Conservation (phyloP, 805 yeast species). For the Kazachstania taianensis region DNA sequence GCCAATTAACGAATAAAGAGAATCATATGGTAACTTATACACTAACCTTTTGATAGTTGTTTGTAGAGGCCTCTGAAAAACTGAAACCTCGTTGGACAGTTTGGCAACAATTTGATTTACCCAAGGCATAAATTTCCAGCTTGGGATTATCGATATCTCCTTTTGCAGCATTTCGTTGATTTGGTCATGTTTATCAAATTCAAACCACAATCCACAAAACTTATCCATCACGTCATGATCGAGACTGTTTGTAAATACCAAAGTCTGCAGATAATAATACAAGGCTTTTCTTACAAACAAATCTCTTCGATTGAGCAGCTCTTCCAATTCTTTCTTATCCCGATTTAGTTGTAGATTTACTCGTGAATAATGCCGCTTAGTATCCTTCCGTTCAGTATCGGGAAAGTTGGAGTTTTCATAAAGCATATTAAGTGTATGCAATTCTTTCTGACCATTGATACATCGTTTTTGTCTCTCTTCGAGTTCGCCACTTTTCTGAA, state of each 20-base stretch:
- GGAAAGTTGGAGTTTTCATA: constrained; percentile 33
- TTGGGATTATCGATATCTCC: constrained; percentile 38
- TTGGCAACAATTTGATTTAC: constrained; percentile 71
- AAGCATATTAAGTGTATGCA: constrained; percentile 39
- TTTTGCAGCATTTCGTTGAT: constrained; percentile 36
- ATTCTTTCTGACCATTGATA: constrained; percentile 36
- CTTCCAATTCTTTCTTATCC: constrained; percentile 39
- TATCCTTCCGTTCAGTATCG: constrained; percentile 41
- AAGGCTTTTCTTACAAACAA: constrained; percentile 45
- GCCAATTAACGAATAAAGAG: constrained; percentile 53
- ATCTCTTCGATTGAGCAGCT: constrained; percentile 31
- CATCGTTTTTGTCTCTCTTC: constrained; percentile 33
- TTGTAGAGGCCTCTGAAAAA: constrained; percentile 48
- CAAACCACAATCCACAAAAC: constrained; percentile 78
- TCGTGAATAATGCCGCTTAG: constrained; percentile 42
- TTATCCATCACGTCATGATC: constrained; percentile 57
- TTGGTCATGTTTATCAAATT: constrained; percentile 37
- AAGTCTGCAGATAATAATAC: constrained; percentile 46
- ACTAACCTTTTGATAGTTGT: constrained; percentile 39
- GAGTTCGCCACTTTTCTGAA: constrained; percentile 37
- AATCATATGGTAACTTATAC: constrained; percentile 59
- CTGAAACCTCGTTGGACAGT: constrained; percentile 37
- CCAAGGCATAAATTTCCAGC: constrained; percentile 66
- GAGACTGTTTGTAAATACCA: constrained; percentile 35
- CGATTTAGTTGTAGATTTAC: constrained; percentile 37